A percentile compares a stretch with the other conserved stretches of the same genome.
Conservation (phyloP, 306 rosid species). For the Prunus dulcis region DNA sequence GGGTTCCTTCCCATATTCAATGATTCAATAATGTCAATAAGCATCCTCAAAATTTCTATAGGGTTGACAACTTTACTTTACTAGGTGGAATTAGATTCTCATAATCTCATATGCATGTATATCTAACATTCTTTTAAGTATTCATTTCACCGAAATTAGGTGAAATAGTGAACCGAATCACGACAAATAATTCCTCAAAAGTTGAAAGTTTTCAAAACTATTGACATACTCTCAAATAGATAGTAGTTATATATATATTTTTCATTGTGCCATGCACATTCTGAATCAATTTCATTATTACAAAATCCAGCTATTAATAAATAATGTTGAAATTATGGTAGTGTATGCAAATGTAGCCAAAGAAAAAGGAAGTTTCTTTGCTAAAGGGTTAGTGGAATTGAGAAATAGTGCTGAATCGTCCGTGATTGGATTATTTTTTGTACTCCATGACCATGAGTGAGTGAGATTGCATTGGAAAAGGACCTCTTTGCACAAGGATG, state of each 20-base stretch:
- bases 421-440: background rate
- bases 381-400: background rate
- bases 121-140: background rate
- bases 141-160: background rate
- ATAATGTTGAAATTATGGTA: no score
- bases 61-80: background rate
- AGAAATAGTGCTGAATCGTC: background rate
- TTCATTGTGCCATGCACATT: no score
- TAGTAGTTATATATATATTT: no score
- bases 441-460: background rate
- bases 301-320: no score
- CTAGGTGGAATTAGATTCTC: background rate
- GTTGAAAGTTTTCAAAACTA: no score
- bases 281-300: no score
- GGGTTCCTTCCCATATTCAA: no score
- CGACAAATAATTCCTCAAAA: no score
- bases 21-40: background rate
- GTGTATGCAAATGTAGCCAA: background rate
- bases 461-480: background rate
- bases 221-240: no score
- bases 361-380: background rate
- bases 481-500: background rate
- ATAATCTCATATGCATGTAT: background rate
- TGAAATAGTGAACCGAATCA: background rate
- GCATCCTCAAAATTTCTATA: background rate